phyloP scores from a whole-genome alignment of 2,329 filamentous ascomycete species.

The Colletotrichum echinochloae region DNA sequence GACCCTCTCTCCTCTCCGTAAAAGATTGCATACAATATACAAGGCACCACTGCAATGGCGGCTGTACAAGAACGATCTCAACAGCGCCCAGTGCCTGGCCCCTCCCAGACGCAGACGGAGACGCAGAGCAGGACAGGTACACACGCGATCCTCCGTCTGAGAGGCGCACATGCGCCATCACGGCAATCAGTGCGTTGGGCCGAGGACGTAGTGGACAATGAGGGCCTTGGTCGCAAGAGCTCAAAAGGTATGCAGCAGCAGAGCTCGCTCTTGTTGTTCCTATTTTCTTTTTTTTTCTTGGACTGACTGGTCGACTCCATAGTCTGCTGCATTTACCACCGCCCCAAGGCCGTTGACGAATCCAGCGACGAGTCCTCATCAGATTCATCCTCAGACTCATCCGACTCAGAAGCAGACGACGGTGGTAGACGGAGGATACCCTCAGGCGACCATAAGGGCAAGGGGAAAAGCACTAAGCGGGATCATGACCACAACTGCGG shows the following conservation, averaged over 20 bases:
- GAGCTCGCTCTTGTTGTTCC: neutral
- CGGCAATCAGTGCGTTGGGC: constrained; percentile 87
- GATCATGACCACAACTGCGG: constrained; percentile 53
- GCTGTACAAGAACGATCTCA: constrained; percentile 46
- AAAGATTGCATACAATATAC: constrained; percentile 39
- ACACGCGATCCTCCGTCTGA: constrained; percentile 62
- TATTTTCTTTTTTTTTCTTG: neutral
- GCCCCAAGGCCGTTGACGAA: constrained; percentile 83
- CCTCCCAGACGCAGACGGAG: constrained; percentile 51
- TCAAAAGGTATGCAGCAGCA: constrained; percentile 80
- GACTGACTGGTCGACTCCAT: neutral
- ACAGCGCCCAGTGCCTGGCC: constrained; percentile 47
- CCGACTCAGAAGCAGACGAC: constrained; percentile 62
- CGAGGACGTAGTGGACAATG: constrained; percentile 93
- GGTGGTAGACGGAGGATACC: constrained; percentile 39
- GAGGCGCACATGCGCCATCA: constrained; percentile 59
- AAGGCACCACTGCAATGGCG: constrained; percentile 47
- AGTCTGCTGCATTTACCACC: constrained; percentile 99
- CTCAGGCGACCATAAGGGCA: constrained; percentile 52
- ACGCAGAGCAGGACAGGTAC: constrained; percentile 46
- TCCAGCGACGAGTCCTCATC: constrained; percentile 77
- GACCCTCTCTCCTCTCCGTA: no score
- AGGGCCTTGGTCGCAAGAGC: constrained; percentile 91
- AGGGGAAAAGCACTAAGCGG: constrained; percentile 56
- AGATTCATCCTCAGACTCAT: constrained; percentile 65